Evolutionary conservation across 1,284 basidiomycete genomes (phyloP), one percentile per base, ranked within the genome.

Genomic region (Cryptococcus floricola): DNA sequence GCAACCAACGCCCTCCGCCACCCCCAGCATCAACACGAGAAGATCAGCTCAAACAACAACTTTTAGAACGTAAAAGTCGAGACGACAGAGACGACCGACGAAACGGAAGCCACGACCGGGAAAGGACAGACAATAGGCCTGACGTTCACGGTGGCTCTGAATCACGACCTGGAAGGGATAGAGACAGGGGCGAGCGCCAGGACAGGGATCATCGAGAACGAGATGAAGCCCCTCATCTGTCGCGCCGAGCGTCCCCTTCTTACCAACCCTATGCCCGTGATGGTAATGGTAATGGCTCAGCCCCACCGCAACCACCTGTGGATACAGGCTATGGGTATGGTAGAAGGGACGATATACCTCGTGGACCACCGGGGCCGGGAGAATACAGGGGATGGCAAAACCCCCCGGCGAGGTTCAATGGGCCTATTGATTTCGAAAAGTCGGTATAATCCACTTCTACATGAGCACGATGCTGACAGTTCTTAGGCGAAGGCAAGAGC

Each of bases 401-500:
- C 39, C 59, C 50, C 27, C 58, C 57, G 34, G 53, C 59, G 34
- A 47, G 60, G 18, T 58, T 52, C 31, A 44, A 39, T 34, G 61
- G 58, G 37, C 27, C 31, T n/a, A 28, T 49, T 10, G 64, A 70
- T 41, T 63, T 75, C 34, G 73, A 75, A 46, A 62, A 52, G 59
- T 54, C 41, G 16, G 54, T 23, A 16, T 18, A 25, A 9, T 18
- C 31, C 16, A 18, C 14, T 23, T 23, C 23, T 8, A 18, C 39
- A 50, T 18, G 6, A 13, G 25, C 13, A 48, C 16, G 39, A 39
- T 13, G 9, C 18, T 14, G 39, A 23, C 14, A 16, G 25, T n/a
- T 45, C 39, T 5, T 55, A 94, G 92, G 66, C 90, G 92, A 25
- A 81, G 89, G 51, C 71, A 81, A 56, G 85, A 91, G 70, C 80